Percentiles rank a stretch among this genome's conserved stretches.
Evolutionary conservation across 1,284 basidiomycete genomes (phyloP).

Genomic region (Somion occarium): DNA sequence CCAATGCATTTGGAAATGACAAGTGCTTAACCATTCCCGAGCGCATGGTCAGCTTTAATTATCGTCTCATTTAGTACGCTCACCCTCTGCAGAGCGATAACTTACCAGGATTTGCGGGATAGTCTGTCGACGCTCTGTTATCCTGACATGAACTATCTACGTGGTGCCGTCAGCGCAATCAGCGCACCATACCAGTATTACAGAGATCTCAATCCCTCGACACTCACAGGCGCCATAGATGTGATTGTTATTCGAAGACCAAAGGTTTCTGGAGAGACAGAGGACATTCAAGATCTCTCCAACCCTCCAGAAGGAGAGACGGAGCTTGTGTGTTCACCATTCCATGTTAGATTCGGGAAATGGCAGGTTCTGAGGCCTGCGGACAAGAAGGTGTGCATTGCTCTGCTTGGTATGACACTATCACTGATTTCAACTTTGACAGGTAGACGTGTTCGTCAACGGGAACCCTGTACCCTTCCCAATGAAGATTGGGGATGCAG

Average conservation of each 20-base stretch:
- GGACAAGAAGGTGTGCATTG: conserved; percentile 79
- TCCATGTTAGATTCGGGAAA: conserved; percentile 98
- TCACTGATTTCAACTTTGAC: conserved; percentile 2
- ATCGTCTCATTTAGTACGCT: neutral
- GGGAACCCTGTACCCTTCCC: conserved; percentile 81
- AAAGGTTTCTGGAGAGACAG: conserved; percentile 14
- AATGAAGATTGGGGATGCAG: conserved; percentile 99
- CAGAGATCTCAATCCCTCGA: conserved; percentile 86
- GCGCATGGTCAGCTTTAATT: neutral
- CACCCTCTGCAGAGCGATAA: neutral
- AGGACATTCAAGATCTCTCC: conserved; percentile 8
- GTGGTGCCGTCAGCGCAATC: conserved; percentile 76
- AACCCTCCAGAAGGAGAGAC: conserved; percentile 50
- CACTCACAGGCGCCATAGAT: conserved; percentile 94
- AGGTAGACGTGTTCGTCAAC: conserved; percentile 84
- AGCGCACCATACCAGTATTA: conserved; percentile 83
- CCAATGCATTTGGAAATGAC: neutral
- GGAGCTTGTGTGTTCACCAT: conserved; percentile 89
- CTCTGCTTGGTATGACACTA: neutral
- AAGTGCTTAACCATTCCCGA: neutral
- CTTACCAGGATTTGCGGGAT: neutral
- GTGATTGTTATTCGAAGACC: conserved; percentile 88
- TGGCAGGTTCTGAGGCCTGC: conserved; percentile 92
- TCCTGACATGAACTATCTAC: conserved; percentile 69
- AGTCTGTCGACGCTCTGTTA: neutral